Evolutionary conservation across 352 stramenopile species (phyloP).

Genomic region (Blastocystis sp.): DNA sequence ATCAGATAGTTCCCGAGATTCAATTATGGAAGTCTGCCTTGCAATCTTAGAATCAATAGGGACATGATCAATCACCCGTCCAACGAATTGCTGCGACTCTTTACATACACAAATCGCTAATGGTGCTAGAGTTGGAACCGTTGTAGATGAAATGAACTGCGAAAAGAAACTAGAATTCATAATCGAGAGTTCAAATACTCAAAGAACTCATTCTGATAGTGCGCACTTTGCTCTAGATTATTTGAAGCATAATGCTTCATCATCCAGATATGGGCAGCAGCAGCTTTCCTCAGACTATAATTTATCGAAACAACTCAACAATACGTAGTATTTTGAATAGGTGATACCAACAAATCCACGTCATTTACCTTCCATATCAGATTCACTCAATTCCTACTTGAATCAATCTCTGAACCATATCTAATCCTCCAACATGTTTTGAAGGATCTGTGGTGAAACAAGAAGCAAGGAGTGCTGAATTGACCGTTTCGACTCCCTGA

Average conservation of each 20-base stretch:
- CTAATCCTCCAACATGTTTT: not conserved
- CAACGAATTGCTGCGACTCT: not conserved
- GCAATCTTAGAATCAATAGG: not conserved
- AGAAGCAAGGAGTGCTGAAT: not conserved
- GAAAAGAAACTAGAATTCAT: not conserved
- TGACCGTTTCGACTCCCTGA: not conserved
- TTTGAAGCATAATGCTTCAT: not conserved
- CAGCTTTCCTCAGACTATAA: not conserved
- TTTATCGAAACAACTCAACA: not conserved
- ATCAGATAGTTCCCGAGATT: not conserved
- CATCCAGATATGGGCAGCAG: not conserved
- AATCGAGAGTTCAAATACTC: not conserved
- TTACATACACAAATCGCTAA: not conserved
- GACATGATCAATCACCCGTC: not conserved
- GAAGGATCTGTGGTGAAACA: slow-evolving; percentile 13
- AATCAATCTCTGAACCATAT: not conserved
- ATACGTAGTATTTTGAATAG: not conserved
- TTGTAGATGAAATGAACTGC: not conserved
- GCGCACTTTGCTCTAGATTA: not conserved
- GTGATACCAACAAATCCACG: not conserved
- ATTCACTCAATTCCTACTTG: not conserved
- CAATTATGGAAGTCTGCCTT: not conserved
- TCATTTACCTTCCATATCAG: not conserved
- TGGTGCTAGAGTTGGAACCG: not conserved
- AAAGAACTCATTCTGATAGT: not conserved